A percentile compares a stretch with the other conserved stretches of the same genome.
Evolutionary conservation across 306 rosid genomes (phyloP).

Genomic region (Ceratonia siliqua): DNA sequence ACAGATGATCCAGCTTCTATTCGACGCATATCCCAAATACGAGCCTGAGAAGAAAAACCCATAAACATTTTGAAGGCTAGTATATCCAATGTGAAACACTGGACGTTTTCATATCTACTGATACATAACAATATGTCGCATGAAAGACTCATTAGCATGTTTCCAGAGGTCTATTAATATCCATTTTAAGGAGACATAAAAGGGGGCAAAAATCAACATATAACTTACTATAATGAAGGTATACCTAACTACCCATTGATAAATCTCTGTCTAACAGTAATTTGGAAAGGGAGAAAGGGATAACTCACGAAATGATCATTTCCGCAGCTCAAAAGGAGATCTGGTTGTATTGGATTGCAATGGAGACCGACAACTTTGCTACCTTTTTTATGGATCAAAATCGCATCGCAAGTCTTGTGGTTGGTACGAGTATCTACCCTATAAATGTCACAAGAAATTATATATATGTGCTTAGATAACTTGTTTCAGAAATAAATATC

Average conservation of each 20-base stretch:
- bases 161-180: background rate
- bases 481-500: constrained; percentile 14
- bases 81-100: background rate
- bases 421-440: constrained; percentile 85
- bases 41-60: constrained; percentile 64
- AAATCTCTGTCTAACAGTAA: background rate
- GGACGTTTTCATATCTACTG: background rate
- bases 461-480: background rate
- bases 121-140: background rate
- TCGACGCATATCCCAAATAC: constrained; percentile 88
- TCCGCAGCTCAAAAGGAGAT: constrained; percentile 88
- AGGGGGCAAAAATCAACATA: background rate
- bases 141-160: background rate
- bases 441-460: constrained; percentile 23
- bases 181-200: background rate
- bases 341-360: constrained; percentile 93
- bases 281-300: background rate
- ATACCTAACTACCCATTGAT: constrained; percentile 2
- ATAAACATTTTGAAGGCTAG: constrained; percentile 5
- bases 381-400: constrained; percentile 89
- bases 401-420: constrained; percentile 55
- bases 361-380: constrained; percentile 88
- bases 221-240: background rate
- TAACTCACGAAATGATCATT: constrained; percentile 90
- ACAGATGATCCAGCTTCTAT: constrained; percentile 69